Evolutionary conservation across 1,139 yeast genomes (phyloP).

Genomic region (Arxiozyma heterogenica): DNA sequence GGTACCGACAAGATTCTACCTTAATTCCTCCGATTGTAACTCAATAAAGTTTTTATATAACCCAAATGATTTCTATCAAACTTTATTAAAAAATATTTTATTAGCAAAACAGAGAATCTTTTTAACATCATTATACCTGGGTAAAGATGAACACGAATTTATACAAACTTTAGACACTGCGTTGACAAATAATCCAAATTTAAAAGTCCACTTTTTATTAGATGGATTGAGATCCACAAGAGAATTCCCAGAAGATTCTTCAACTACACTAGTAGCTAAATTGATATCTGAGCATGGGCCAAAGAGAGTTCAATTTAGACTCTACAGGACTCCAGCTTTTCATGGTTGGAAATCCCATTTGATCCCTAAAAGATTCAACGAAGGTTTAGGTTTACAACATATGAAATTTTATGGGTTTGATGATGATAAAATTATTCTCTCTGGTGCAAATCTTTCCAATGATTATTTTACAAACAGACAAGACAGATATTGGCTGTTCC

Average conservation of each 20-base stretch:
- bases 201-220: conserved; percentile 63
- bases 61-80: conserved; percentile 62
- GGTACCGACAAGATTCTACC: conserved; percentile 1
- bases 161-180: conserved; percentile 53
- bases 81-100: conserved; percentile 47
- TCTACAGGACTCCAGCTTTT: conserved; percentile 86
- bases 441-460: conserved; percentile 84
- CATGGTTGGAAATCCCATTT: conserved; percentile 54
- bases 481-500: conserved; percentile 78
- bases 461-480: conserved; percentile 96
- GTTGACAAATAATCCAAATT: conserved; percentile 45
- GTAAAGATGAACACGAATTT: conserved; percentile 71
- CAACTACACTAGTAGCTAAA: conserved; percentile 66
- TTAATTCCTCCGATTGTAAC: conserved; percentile 5
- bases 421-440: conserved; percentile 77
- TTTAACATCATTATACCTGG: conserved; percentile 78
- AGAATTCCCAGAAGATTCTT: conserved; percentile 68
- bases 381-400: conserved; percentile 88
- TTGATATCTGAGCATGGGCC: conserved; percentile 60
- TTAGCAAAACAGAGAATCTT: conserved; percentile 56
- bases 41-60: conserved; percentile 38
- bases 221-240: conserved; percentile 92
- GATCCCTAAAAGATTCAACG: conserved; percentile 80
- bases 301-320: conserved; percentile 65
- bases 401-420: conserved; percentile 96